Evolutionary conservation across 495 filamentous ascomycete genomes (phyloP).

Genomic region (Bacidia gigantensis): DNA sequence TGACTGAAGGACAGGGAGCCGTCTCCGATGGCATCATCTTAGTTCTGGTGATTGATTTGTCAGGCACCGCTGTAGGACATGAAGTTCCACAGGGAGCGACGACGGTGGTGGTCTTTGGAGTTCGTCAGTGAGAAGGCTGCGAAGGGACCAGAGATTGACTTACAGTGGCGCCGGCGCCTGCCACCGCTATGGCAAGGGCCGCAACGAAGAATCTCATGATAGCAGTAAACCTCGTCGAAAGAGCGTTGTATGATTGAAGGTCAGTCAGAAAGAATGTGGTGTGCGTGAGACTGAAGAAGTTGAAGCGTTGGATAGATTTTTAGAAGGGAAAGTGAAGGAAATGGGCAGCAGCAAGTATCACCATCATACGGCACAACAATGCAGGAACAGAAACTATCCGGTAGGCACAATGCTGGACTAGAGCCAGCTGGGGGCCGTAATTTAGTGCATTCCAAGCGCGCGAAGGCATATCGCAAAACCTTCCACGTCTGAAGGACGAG

Average conservation of each 20-base stretch:
- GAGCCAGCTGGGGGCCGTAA: too few species aligned
- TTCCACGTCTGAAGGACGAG: background rate
- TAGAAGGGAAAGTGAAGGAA: background rate
- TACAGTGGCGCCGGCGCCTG: conserved; percentile 13
- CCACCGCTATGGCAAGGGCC: conserved; percentile 10
- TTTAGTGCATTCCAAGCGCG: too few species aligned
- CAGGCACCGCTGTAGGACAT: conserved; percentile 15
- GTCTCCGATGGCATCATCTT: conserved; percentile 9
- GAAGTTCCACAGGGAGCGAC: conserved; percentile 17
- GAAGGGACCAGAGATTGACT: background rate
- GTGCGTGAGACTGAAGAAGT: background rate
- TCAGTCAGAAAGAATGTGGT: conserved; percentile 5
- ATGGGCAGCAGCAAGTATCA: background rate
- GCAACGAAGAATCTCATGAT: conserved; percentile 14
- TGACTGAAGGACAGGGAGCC: conserved; percentile 18
- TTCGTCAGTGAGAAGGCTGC: background rate
- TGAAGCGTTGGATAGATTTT: background rate
- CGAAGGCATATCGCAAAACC: background rate
- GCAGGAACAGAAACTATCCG: background rate
- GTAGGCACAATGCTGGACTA: background rate
- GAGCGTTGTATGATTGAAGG: background rate
- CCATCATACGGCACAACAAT: background rate
- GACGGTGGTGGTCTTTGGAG: conserved; percentile 12
- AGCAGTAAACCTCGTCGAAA: background rate
- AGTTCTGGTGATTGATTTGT: conserved; percentile 15